These are phyloP conservation scores for Euphorbia tirucalli DNA, from an alignment of 345 rosid genomes.

Conservation along the genomic window DNA sequence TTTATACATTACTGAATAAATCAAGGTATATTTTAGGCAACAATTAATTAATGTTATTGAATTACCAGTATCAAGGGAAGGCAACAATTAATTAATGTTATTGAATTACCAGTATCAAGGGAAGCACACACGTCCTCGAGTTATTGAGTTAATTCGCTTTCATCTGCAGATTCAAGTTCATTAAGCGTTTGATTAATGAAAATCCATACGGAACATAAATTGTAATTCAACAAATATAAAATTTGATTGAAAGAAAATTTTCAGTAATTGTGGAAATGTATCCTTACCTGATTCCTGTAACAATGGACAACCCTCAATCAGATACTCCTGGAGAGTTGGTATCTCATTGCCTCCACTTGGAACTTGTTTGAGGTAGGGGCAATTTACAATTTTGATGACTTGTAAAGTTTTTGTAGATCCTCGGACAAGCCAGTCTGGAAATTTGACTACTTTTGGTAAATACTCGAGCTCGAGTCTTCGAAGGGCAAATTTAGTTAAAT, in stretches of 20 bases:
- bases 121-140: no score
- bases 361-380: conserved; percentile 16
- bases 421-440: conserved; percentile 33
- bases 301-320: not conserved
- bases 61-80: no score
- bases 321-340: not conserved
- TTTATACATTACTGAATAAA: no score
- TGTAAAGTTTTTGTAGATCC: conserved; percentile 17
- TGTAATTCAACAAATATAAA: no score
- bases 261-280: not conserved
- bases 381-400: not conserved
- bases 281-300: not conserved
- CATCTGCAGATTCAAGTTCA: not conserved
- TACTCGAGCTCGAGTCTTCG: not conserved
- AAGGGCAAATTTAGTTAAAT: conserved; percentile 9
- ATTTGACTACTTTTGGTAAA: conserved; percentile 13
- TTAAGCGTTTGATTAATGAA: no score
- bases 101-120: no score
- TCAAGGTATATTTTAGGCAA: no score
- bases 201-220: no score
- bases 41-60: no score
- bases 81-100: no score
- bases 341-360: not conserved
- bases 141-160: no score
- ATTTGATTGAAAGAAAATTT: no score